phyloP scores from a whole-genome alignment of 2,329 filamentous ascomycete species.

The Ilyonectria sp. region DNA sequence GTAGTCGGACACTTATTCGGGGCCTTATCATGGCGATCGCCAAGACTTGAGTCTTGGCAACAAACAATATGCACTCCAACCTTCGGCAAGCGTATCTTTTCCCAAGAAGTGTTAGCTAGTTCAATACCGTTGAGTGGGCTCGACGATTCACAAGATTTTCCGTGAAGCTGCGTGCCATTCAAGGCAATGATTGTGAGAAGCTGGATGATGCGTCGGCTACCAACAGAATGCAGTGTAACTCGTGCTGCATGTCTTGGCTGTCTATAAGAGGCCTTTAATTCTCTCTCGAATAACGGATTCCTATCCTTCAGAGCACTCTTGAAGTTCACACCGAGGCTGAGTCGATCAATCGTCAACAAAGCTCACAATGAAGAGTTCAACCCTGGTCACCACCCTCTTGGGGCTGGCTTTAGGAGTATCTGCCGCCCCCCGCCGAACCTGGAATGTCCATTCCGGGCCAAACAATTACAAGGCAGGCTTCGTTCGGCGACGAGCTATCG shows the following conservation, averaged over 20 bases:
- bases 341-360: not conserved
- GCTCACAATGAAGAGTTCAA: not conserved
- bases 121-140: not conserved
- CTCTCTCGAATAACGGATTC: not conserved
- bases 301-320: not conserved
- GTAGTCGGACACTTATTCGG: not conserved
- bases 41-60: not conserved
- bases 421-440: slow-evolving; percentile 2
- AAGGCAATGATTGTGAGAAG: not conserved
- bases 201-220: not conserved
- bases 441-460: slow-evolving; percentile 21
- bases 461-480: slow-evolving; percentile 12
- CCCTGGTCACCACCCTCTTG: not conserved
- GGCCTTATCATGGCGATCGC: not conserved
- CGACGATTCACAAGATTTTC: not conserved
- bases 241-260: not conserved
- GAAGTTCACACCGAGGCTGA: not conserved
- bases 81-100: not conserved
- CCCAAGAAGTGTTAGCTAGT: not conserved
- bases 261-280: not conserved
- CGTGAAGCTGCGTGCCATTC: not conserved
- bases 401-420: not conserved
- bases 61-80: not conserved
- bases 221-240: not conserved
- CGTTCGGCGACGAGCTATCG: not conserved